phyloP scores from a whole-genome alignment of 164 flowering plant genomes.

The Vitis rupestris region DNA sequence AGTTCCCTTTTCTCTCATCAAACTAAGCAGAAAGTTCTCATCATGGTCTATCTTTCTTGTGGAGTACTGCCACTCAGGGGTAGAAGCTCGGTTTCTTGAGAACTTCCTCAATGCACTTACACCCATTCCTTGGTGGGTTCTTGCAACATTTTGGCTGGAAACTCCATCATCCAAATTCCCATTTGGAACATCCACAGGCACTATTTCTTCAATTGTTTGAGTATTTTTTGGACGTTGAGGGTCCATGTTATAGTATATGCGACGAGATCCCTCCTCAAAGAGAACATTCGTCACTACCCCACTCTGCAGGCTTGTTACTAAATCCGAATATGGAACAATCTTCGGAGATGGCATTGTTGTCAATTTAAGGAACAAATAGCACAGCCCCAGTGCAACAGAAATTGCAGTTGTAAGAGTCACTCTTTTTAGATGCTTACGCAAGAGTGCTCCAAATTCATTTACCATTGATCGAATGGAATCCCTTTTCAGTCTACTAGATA shows the following conservation, averaged over 20 bases:
- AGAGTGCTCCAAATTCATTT: constrained; percentile 39
- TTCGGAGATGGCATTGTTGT: constrained; percentile 64
- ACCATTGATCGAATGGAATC: constrained; percentile 34
- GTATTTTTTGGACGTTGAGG: constrained; percentile 19
- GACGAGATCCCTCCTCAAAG: constrained; percentile 90
- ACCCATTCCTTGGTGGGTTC: constrained; percentile 4
- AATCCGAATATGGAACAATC: constrained; percentile 79
- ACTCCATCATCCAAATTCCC: constrained; percentile 26
- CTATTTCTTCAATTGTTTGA: constrained; percentile 21
- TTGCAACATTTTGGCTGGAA: constrained; percentile 16
- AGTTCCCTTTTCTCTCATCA: constrained; percentile 89
- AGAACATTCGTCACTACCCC: constrained; percentile 69
- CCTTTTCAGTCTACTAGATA: constrained; percentile 47
- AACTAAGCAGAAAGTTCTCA: constrained; percentile 76
- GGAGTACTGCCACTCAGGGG: constrained; percentile 75
- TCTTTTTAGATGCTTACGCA: constrained; percentile 54
- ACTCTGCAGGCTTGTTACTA: constrained; percentile 61
- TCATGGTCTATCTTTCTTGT: constrained; percentile 92
- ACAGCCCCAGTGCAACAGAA: constrained; percentile 57
- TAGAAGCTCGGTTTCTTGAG: constrained; percentile 23
- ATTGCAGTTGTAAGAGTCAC: constrained; percentile 42
- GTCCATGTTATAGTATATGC: constrained; percentile 59
- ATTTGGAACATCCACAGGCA: constrained; percentile 8
- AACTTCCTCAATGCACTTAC: constrained; percentile 26
- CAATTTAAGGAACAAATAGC: constrained; percentile 65